phyloP scores from a whole-genome alignment of 257 asterid genomes.

The Dorcoceras hygrometricum region DNA sequence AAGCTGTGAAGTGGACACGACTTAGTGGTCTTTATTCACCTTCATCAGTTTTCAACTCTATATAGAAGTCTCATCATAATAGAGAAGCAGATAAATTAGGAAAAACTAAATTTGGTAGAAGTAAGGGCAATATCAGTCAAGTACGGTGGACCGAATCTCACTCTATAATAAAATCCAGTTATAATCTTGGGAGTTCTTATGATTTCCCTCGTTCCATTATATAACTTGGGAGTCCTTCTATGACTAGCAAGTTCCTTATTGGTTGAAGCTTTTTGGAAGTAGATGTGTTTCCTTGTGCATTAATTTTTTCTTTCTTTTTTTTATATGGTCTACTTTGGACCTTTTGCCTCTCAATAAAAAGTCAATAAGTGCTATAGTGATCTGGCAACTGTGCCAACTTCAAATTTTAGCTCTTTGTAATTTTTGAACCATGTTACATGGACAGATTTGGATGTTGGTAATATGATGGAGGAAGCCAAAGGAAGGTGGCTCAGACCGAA shows the following conservation, averaged over 20 bases:
- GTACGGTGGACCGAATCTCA: neutral
- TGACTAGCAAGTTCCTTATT: neutral
- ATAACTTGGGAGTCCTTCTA: neutral
- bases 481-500: constrained; percentile 93
- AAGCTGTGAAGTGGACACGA: neutral
- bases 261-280: neutral
- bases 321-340: too few relatives aligned
- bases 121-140: neutral
- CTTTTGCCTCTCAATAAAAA: constrained; percentile 6
- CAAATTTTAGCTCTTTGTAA: constrained; percentile 10
- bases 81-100: neutral
- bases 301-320: neutral
- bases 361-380: neutral
- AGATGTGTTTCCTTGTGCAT: neutral
- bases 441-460: constrained; percentile 75
- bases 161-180: too few relatives aligned
- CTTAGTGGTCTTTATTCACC: neutral
- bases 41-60: neutral
- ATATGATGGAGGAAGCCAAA: constrained; percentile 74
- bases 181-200: too few relatives aligned
- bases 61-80: neutral
- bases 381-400: constrained; percentile 1
- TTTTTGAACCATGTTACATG: constrained; percentile 25
- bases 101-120: neutral
- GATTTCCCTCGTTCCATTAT: neutral